Conservation (phyloP, 2,329 filamentous ascomycete species). For the Fusarium sp. region DNA sequence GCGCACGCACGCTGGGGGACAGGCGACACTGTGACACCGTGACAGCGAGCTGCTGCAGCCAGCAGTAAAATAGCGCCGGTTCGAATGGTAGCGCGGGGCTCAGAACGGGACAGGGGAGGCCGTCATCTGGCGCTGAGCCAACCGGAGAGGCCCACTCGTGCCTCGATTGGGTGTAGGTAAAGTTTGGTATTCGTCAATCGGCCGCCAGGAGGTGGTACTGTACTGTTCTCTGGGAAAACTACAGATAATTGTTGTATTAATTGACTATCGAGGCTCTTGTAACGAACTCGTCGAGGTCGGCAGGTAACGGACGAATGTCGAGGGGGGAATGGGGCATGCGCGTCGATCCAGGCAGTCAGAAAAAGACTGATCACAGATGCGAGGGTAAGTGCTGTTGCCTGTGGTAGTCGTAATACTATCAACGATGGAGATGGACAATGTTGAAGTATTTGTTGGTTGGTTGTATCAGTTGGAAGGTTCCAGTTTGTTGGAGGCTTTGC, state of each 20-base stretch:
- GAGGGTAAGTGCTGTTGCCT: constrained; percentile 31
- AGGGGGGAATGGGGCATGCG: constrained; percentile 1
- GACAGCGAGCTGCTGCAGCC: constrained; percentile 35
- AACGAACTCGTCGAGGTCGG: constrained; percentile 8
- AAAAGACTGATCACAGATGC: not conserved
- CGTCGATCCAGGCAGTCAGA: constrained; percentile 18
- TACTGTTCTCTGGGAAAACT: not conserved
- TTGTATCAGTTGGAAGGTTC: not conserved
- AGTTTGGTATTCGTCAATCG: constrained; percentile 28
- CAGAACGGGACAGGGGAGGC: constrained; percentile 45
- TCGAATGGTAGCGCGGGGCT: constrained; percentile 47
- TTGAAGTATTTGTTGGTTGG: not conserved
- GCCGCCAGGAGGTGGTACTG: constrained; percentile 18
- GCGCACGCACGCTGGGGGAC: constrained; percentile 30
- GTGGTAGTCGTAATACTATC: constrained; percentile 22
- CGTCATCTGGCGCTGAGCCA: constrained; percentile 49
- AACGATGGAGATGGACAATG: constrained; percentile 16
- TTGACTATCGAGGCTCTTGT: constrained; percentile 5
- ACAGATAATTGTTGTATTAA: not conserved
- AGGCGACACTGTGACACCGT: constrained; percentile 43
- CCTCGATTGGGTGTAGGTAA: constrained; percentile 36
- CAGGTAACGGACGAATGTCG: not conserved
- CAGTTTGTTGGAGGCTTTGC: not conserved
- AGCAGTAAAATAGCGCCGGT: constrained; percentile 41
- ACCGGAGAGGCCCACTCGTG: constrained; percentile 44